Evolutionary conservation across 805 yeast species (phyloP), one percentile per base, ranked within the genome.

Genomic region (Starmera caribaea): DNA sequence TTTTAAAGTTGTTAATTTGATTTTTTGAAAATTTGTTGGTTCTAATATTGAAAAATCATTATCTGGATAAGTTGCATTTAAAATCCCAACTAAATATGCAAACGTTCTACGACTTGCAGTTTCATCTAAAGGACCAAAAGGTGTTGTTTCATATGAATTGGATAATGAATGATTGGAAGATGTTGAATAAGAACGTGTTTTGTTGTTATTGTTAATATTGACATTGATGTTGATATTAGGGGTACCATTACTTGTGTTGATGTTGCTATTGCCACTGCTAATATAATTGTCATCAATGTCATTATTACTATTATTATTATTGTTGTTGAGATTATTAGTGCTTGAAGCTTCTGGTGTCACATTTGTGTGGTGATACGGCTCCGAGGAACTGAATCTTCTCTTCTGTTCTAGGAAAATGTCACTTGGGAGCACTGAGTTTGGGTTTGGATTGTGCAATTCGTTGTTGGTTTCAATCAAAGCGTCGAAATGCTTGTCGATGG

Each of bases 1-100:
- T 43, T 76, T 74, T 48, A 76, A 71, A 41, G 68, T 76, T 56
- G 57, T 64, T 46, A 52, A 59, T 38, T 59, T 74, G 12, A 52
- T 45, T n/a, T 84, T 73, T 32, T 68, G 62, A 59, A 83, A 83
- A 57, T 78, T 81, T 15, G 68, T 68, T 2, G 98, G 98, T 54
- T 85, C 87, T 45, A 92, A 72, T 21, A 81, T 73, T 11, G 94
- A 74, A 52, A 90, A 92, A 55, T 92, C 98, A 54, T 92, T 96
- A 58, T 92, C 98, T 1, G 98, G 97, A 55, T 85, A 90, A 5
- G 94, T 81, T 8, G 94, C 84, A 58, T 92, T 92, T 39, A 92
- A 68, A 30, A 89, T 88, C 1, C 95, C 92, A 43, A 92, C 85
- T 36, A 92, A 66, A 55, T 89, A 85, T 0, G 96, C 92, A 65